Evolutionary conservation across 805 yeast species (phyloP).

Genomic region (Nakazawaea wyomingensis): DNA sequence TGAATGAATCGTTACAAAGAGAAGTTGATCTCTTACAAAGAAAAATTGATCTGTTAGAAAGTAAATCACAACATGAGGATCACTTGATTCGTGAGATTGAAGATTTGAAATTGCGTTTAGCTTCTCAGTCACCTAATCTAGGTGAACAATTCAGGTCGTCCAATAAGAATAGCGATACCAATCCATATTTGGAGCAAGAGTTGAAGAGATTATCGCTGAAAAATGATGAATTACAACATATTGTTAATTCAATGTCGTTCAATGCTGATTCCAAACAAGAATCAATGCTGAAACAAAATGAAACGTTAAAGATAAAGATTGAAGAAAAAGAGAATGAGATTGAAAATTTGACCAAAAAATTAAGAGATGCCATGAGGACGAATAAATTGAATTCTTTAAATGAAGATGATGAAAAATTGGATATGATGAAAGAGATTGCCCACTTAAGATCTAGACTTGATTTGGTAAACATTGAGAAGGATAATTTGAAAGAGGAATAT

Average conservation of each 20-base stretch:
- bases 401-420: constrained; percentile 32
- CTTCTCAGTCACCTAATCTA: too few relatives aligned
- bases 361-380: constrained; percentile 27
- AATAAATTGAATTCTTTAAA: constrained; percentile 21
- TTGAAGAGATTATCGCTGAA: constrained; percentile 31
- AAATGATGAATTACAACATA: constrained; percentile 27
- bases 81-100: constrained; percentile 29
- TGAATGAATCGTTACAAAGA: constrained; percentile 25
- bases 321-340: constrained; percentile 33
- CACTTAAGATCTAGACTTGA: constrained; percentile 34
- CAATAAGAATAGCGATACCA: too few relatives aligned
- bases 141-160: too few relatives aligned
- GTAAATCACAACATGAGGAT: constrained; percentile 24
- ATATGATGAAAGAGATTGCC: constrained; percentile 29
- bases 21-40: constrained; percentile 13
- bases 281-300: constrained; percentile 20
- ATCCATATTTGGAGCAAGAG: constrained; percentile 31
- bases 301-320: constrained; percentile 19
- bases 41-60: constrained; percentile 11
- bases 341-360: constrained; percentile 27
- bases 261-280: constrained; percentile 17
- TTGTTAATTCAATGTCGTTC: constrained; percentile 20
- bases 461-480: constrained; percentile 32
- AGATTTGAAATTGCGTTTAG: constrained; percentile 23
- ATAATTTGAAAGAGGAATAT: constrained; percentile 29